Base-by-base conservation (phyloP, 805 yeast genomes). In the Candida quercuum region DNA sequence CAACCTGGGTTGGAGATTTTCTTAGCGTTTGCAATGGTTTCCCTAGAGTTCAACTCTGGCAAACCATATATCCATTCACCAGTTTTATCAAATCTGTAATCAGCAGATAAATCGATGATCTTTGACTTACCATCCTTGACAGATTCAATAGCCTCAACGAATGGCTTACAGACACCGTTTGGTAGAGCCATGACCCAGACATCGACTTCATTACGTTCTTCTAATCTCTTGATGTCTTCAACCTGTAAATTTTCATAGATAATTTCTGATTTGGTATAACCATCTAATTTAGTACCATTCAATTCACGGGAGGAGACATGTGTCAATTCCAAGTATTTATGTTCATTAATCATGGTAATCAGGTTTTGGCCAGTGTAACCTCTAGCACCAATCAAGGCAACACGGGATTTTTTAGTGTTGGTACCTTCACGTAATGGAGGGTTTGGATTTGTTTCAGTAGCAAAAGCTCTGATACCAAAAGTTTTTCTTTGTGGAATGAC, bases 151-250 rank as follows among this genome's bases (percentile, higher is more conserved):
- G 91, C 87, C 15, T 80, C 80, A 28, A 85, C 93, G 59, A 85
- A 84, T 38, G 88, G 93, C 57, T 80, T 79, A 57, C 98, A 93
- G 27, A 93, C 96, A 34, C 96, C 97, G 60, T 93, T 93, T 46
- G 99, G 99, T 54, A 93, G 73, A 2, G 99, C 99, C 99, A 94
- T 93, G 20, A 94, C 95, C 99, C 99, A 93, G 36, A 89, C 82
- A 55, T 93, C 99, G 41, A 93, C 86, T 37, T 76, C 85, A 35
- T 79, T 76, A 33, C 77, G 67, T 46, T 78, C 72, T 63, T 91
- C 99, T 45, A 93, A 65, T 46, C 69, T 65, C 55, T 78, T 78
- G 47, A 93, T 82, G 51, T 93, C 98, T 54, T 87, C 96, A 32
- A 81, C 74, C 57, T 82, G 89, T 51, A 93, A 70, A 63, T 89